Conservation (phyloP, 305 asterid genomes). For the Fraxinus paxiana region DNA sequence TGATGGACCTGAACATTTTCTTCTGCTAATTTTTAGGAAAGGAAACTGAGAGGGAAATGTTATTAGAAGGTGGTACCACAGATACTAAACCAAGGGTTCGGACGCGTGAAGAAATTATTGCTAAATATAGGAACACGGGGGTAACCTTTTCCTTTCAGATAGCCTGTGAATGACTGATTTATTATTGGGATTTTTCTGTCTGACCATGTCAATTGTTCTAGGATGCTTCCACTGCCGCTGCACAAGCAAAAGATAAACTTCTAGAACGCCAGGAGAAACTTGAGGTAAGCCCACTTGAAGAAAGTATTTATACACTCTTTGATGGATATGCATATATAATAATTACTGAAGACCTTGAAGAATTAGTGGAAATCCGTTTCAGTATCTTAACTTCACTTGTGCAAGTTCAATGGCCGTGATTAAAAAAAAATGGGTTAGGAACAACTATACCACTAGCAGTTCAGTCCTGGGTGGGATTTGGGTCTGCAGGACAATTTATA, state of each 20-base stretch:
- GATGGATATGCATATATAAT: neutral
- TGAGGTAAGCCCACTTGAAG: slow-evolving; percentile 49
- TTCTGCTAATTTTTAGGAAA: slow-evolving; percentile 37
- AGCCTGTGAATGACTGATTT: slow-evolving; percentile 16
- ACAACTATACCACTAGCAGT: neutral
- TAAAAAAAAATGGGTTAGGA: neutral
- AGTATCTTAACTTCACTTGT: neutral
- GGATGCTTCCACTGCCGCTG: slow-evolving; percentile 77
- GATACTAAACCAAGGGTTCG: slow-evolving; percentile 60
- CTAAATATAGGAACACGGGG: slow-evolving; percentile 76
- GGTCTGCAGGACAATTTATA: neutral
- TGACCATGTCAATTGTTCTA: slow-evolving; percentile 33
- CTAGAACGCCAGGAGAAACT: slow-evolving; percentile 83
- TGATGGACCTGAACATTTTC: slow-evolving; percentile 20
- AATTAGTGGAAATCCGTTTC: neutral
- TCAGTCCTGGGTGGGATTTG: neutral
- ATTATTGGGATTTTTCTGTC: slow-evolving; percentile 23
- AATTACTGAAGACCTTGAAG: neutral
- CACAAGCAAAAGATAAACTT: slow-evolving; percentile 82
- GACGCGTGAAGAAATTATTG: slow-evolving; percentile 88
- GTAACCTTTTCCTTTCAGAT: slow-evolving; percentile 36
- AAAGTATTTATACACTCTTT: neutral
- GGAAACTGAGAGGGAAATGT: slow-evolving; percentile 55
- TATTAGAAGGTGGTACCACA: slow-evolving; percentile 73
- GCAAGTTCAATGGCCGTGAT: neutral